Evolutionary conservation across 2,329 filamentous ascomycete genomes (phyloP).

Genomic region (Verruconis gallopava): DNA sequence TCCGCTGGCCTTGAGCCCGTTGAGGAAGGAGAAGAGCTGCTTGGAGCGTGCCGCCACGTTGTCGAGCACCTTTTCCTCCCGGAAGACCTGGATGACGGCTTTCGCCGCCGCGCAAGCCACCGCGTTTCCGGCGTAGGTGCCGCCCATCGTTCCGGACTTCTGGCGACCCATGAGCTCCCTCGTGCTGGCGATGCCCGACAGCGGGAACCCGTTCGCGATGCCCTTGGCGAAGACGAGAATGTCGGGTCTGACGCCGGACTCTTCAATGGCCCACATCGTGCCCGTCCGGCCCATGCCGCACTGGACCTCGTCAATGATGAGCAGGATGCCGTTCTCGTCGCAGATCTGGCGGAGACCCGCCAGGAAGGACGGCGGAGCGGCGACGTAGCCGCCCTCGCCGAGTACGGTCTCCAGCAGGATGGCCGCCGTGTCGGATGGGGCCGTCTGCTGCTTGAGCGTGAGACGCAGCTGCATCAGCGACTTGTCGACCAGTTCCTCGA

Average conservation of each 20-base stretch:
- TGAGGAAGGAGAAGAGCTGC: background rate
- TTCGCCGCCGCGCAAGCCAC: conserved; percentile 25
- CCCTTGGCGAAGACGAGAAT: conserved; percentile 28
- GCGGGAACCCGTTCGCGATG: conserved; percentile 17
- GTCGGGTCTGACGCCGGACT: conserved; percentile 30
- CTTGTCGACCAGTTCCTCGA: background rate
- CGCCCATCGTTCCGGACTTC: conserved; percentile 25
- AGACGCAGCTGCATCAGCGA: conserved; percentile 21
- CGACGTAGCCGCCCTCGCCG: conserved; percentile 26
- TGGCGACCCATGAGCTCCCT: conserved; percentile 27
- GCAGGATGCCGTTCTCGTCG: conserved; percentile 30
- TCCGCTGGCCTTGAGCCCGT: conserved; percentile 10
- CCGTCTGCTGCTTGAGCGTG: conserved; percentile 23
- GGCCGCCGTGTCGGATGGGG: conserved; percentile 24
- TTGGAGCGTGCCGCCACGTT: conserved; percentile 21
- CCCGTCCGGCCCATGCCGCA: conserved; percentile 32
- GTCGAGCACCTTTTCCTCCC: conserved; percentile 24
- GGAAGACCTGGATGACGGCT: conserved; percentile 24
- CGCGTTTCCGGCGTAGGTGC: conserved; percentile 26
- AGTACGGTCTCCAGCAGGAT: conserved; percentile 25
- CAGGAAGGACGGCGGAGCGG: conserved; percentile 21
- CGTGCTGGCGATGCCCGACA: conserved; percentile 16
- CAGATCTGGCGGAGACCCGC: conserved; percentile 28
- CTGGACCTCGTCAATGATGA: conserved; percentile 32
- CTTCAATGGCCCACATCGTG: conserved; percentile 31